Evolutionary conservation across 1,284 basidiomycete genomes (phyloP), one percentile per base, ranked within the genome.

Genomic region (Ustanciosporium gigantosporum): DNA sequence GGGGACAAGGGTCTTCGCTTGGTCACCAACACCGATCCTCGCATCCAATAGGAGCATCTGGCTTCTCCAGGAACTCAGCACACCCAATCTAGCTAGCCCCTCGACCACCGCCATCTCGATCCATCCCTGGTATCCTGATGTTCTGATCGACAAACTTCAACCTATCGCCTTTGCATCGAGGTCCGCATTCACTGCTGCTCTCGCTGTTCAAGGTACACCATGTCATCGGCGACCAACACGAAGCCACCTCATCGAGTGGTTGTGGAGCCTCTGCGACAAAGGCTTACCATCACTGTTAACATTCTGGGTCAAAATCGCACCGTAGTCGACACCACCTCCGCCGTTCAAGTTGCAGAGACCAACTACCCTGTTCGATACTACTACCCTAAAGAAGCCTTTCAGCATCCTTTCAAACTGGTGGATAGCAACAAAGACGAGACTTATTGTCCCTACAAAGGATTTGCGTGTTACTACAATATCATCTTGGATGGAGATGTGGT

Each of bases 361-460:
- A 53, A 50, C 37, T 57, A 66, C 36, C 48, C 57, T 0, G 9
- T 50, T 27, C 41, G 57, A 1, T 66, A 60, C 45, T 66, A 66
- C 49, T 56, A 60, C 22, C 62, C 57, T 4, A 48, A 37, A 16
- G 47, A 56, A 15, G 56, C 62, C 2, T 25, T 66, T 0, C 51
- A 56, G 19, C 41, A 37, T 32, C 53, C 57, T 1, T 60, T 66
- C 21, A 25, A 41, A 2, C 47, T 57, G 32, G 46, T 49, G 14
- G 43, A 41, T 2, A 55, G 51, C 45, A 37, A 52, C 9, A 41
- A 35, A 29, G 29, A 39, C 8, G 45, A 56, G 3, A 66, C 62
- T 6, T 66, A 60, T 25, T 66, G 62, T 31, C 62, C 62, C 2
- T 66, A 11, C 49, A 66, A 66, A 29, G 62, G 62, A 20, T 60